These are phyloP conservation scores for Benincasa hispida DNA, from an alignment of 306 rosid genomes.

Conservation along the genomic window DNA sequence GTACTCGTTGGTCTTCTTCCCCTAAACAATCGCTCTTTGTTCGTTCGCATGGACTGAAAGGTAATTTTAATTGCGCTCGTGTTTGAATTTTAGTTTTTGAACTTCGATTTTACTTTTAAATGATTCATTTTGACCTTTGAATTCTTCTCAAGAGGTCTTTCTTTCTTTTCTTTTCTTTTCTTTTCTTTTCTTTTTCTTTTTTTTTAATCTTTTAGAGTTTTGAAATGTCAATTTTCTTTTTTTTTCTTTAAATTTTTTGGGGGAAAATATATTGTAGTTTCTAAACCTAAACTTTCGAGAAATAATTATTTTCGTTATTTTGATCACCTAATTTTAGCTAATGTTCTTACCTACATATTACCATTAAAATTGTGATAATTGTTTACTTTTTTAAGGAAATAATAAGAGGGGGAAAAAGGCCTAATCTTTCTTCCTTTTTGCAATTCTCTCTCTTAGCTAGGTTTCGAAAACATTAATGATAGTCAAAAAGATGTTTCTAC, in stretches of 20 bases:
- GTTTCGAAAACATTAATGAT: too few species aligned
- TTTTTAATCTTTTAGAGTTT: too few species aligned
- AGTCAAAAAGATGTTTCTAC: neutral
- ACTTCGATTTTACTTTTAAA: neutral
- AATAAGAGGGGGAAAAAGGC: neutral
- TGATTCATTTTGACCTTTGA: neutral
- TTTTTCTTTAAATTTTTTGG: too few species aligned
- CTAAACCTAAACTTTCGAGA: neutral
- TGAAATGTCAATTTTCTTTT: too few species aligned
- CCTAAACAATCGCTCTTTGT: conserved; percentile 49
- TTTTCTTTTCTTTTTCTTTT: too few species aligned
- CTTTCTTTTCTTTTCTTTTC: too few species aligned
- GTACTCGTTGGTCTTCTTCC: conserved; percentile 53
- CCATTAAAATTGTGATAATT: neutral
- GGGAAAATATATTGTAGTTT: too few species aligned
- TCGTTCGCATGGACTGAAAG: conserved; percentile 36
- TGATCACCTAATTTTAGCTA: neutral
- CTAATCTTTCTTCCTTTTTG: neutral
- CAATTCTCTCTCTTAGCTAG: neutral
- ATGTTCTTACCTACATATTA: neutral
- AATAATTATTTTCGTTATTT: neutral
- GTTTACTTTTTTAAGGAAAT: neutral
- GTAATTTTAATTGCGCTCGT: conserved; percentile 11
- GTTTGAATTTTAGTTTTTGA: neutral
- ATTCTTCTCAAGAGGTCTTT: too few species aligned